Percentiles rank a stretch among this genome's conserved stretches.
Evolutionary conservation across 2,329 filamentous ascomycete species (phyloP).

Genomic region (Xylariaceae sp.): DNA sequence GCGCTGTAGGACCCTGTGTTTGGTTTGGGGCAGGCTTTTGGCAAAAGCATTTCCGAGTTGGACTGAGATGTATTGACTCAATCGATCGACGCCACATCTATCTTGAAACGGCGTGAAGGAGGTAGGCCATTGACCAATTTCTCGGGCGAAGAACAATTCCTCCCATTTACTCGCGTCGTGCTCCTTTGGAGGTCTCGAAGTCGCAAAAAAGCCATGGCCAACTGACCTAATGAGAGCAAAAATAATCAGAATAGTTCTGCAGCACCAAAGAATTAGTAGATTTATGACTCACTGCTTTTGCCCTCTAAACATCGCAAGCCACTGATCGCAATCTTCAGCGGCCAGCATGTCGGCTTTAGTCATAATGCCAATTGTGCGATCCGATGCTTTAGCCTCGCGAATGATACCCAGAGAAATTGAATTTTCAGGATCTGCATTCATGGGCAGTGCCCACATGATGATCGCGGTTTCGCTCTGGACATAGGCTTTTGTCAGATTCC

Average conservation of each 20-base stretch:
- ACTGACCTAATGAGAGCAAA: slow-evolving; percentile 38
- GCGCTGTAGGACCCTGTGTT: slow-evolving; percentile 49
- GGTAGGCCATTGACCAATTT: slow-evolving; percentile 43
- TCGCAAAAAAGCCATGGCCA: slow-evolving; percentile 75
- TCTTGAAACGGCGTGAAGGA: slow-evolving; percentile 47
- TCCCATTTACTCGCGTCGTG: slow-evolving; percentile 53
- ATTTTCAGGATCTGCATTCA: slow-evolving; percentile 76
- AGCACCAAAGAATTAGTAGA: not conserved
- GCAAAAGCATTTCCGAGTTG: slow-evolving; percentile 54
- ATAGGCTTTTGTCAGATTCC: slow-evolving; percentile 68
- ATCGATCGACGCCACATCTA: slow-evolving; percentile 52
- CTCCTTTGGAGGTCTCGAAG: slow-evolving; percentile 61
- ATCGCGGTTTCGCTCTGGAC: slow-evolving; percentile 68
- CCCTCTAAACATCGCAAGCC: slow-evolving; percentile 62
- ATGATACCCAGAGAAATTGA: slow-evolving; percentile 69
- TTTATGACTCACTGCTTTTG: slow-evolving; percentile 45
- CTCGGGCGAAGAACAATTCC: slow-evolving; percentile 48
- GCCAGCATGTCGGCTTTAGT: slow-evolving; percentile 78
- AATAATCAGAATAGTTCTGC: not conserved
- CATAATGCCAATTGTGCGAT: slow-evolving; percentile 69
- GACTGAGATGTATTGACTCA: slow-evolving; percentile 52
- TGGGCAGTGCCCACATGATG: slow-evolving; percentile 72
- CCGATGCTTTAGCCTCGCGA: slow-evolving; percentile 51
- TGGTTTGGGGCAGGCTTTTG: slow-evolving; percentile 52
- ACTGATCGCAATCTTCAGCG: slow-evolving; percentile 52